Percentiles rank a stretch among this genome's conserved stretches.
phyloP scores from a whole-genome alignment of 2,329 filamentous ascomycete genomes.

The Cladosporium oxysporum region DNA sequence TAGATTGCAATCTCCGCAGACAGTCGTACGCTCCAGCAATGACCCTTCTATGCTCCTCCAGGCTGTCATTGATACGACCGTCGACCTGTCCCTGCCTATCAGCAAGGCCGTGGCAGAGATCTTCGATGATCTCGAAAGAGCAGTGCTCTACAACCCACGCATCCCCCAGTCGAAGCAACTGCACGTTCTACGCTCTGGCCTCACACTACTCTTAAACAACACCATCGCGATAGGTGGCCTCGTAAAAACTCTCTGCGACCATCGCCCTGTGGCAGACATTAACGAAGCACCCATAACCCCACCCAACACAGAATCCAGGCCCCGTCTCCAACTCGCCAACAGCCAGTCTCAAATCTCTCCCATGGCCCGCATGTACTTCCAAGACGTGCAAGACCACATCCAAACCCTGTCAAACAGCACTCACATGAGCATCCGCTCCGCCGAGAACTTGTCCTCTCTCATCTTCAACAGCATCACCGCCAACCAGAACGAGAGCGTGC shows the following conservation, averaged over 20 bases:
- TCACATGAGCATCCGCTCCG: conserved; percentile 73
- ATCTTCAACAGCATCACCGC: conserved; percentile 94
- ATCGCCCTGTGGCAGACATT: conserved; percentile 56
- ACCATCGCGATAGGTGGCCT: conserved; percentile 79
- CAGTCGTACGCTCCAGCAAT: conserved; percentile 78
- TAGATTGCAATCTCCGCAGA: conserved; percentile 73
- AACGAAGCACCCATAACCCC: conserved; percentile 8
- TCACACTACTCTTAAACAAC: conserved; percentile 77
- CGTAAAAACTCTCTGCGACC: conserved; percentile 81
- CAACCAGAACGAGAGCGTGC: conserved; percentile 89
- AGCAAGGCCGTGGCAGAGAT: conserved; percentile 82
- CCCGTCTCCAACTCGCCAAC: conserved; percentile 32
- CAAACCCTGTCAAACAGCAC: conserved; percentile 78
- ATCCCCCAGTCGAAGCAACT: conserved; percentile 75
- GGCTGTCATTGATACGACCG: conserved; percentile 86
- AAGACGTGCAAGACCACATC: conserved; percentile 86
- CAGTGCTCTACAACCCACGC: conserved; percentile 77
- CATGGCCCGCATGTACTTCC: conserved; percentile 80
- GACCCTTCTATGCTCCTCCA: conserved; percentile 88
- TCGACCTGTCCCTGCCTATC: conserved; percentile 85
- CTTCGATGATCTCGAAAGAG: conserved; percentile 81
- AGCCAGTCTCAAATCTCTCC: conserved; percentile 63
- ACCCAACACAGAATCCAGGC: not conserved
- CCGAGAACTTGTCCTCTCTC: conserved; percentile 77
- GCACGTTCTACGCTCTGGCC: conserved; percentile 70